Conservation (phyloP, 345 rosid genomes). For the Leavenworthia alabamica region DNA sequence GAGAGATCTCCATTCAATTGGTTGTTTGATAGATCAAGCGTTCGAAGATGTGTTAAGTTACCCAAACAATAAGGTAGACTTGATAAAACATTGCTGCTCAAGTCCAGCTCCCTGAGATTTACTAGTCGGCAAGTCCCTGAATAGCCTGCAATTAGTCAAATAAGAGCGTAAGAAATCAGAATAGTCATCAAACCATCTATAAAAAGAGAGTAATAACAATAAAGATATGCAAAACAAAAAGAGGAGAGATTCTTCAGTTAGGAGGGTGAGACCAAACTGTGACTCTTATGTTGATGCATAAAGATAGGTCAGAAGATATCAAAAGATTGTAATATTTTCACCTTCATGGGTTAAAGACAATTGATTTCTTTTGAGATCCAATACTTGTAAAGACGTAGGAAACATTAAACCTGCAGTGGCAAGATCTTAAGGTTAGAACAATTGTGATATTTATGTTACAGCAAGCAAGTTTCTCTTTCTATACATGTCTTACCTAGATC, state of each 20-base stretch:
- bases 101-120: constrained; percentile 1
- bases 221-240: too few species aligned
- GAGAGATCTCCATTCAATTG: background rate
- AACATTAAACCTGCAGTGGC: background rate
- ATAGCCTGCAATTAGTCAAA: background rate
- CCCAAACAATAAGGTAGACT: background rate
- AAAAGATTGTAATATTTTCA: background rate
- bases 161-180: too few species aligned
- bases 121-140: background rate
- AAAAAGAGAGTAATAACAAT: too few species aligned
- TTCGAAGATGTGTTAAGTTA: constrained; percentile 13
- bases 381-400: background rate
- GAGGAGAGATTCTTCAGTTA: background rate
- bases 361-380: background rate
- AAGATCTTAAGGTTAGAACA: too few species aligned
- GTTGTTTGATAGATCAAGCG: constrained; percentile 8
- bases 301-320: background rate
- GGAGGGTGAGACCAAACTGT: too few species aligned
- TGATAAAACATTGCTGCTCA: background rate
- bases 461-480: too few species aligned
- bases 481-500: background rate
- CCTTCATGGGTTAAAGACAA: background rate
- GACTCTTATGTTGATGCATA: too few species aligned
- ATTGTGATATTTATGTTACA: too few species aligned
- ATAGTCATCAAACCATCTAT: too few species aligned